Evolutionary conservation across 2,329 filamentous ascomycete genomes (phyloP).

Genomic region (Ophiocordyceps camponoti-saundersi): DNA sequence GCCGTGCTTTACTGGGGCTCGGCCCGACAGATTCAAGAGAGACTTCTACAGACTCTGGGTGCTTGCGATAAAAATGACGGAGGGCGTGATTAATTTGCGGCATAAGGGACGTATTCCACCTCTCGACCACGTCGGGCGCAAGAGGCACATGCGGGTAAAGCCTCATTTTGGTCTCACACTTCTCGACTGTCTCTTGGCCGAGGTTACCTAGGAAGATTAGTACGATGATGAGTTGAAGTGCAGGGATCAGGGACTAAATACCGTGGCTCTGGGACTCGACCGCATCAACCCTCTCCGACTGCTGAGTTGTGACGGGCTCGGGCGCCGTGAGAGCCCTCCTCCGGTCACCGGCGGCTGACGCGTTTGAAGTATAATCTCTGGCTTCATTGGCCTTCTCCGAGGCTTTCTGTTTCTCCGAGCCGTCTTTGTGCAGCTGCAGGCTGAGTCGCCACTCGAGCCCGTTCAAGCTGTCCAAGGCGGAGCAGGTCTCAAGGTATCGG

Average conservation of each 20-base stretch:
- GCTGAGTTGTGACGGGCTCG: background rate
- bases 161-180: slow-evolving; percentile 26
- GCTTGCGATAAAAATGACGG: slow-evolving; percentile 52
- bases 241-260: background rate
- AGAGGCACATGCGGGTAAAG: slow-evolving; percentile 43
- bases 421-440: slow-evolving; percentile 23
- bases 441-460: slow-evolving; percentile 35
- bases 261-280: slow-evolving; percentile 4
- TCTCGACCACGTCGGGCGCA: slow-evolving; percentile 43
- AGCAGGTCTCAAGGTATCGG: slow-evolving; percentile 43
- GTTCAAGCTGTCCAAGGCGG: slow-evolving; percentile 40
- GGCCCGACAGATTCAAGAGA: slow-evolving; percentile 61
- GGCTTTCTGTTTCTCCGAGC: slow-evolving; percentile 1
- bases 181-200: slow-evolving; percentile 3
- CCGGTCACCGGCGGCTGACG: background rate
- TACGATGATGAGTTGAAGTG: background rate
- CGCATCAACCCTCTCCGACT: background rate
- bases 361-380: background rate
- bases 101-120: slow-evolving; percentile 57
- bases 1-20: slow-evolving; percentile 44
- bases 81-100: slow-evolving; percentile 57
- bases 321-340: background rate
- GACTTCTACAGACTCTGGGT: slow-evolving; percentile 63
- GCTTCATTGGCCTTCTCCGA: slow-evolving; percentile 1
- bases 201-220: slow-evolving; percentile 5